A percentile compares a stretch with the other conserved stretches of the same genome.
phyloP scores from a whole-genome alignment of 2,329 filamentous ascomycete species.

The Gyromitra esculenta region DNA sequence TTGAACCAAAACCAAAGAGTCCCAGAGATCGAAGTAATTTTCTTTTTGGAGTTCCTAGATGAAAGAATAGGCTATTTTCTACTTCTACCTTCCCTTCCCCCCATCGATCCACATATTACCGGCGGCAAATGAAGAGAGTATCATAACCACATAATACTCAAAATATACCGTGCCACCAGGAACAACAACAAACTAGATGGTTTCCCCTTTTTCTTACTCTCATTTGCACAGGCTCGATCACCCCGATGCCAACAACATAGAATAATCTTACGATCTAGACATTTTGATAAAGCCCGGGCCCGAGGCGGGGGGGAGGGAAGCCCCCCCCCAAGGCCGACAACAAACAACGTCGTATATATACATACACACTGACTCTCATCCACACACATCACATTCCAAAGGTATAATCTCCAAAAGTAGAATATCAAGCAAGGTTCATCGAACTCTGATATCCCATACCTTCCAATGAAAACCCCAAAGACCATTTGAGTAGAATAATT shows the following conservation, averaged over 20 bases:
- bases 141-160: constrained; percentile 27
- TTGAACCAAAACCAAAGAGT: constrained; percentile 22
- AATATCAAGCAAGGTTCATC: constrained; percentile 43
- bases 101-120: constrained; percentile 29
- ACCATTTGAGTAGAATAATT: constrained; percentile 9
- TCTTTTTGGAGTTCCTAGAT: not conserved
- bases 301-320: not conserved
- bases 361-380: not conserved
- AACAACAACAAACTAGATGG: constrained; percentile 13
- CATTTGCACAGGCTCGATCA: constrained; percentile 41
- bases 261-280: constrained; percentile 29
- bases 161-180: constrained; percentile 20
- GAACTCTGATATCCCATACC: constrained; percentile 1
- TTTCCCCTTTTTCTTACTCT: not conserved
- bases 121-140: constrained; percentile 39
- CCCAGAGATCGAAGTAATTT: constrained; percentile 32
- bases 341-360: constrained; percentile 14
- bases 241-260: constrained; percentile 34
- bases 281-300: constrained; percentile 33
- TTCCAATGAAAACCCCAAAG: constrained; percentile 26
- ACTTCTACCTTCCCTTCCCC: not conserved
- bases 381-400: constrained; percentile 11
- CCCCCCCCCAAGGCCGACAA: no score
- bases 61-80: constrained; percentile 43
- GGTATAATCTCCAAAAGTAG: constrained; percentile 40